Evolutionary conservation across 305 asterid species (phyloP).

Genomic region (Fraxinus platypoda): DNA sequence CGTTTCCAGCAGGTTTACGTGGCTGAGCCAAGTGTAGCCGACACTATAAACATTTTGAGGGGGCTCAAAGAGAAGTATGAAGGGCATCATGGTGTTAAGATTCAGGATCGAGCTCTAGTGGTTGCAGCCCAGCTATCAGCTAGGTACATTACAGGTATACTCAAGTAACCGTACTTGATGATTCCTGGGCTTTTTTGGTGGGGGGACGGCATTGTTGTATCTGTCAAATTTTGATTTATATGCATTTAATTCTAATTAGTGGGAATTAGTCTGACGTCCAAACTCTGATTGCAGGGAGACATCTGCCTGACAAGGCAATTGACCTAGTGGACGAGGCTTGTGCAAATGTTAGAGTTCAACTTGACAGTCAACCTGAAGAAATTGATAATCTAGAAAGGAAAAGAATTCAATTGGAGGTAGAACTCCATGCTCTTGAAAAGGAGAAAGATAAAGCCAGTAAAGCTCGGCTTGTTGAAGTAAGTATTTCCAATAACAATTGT

Average conservation of each 20-base stretch:
- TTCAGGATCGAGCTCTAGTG: slow-evolving; percentile 83
- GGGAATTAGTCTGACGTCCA: slow-evolving; percentile 2
- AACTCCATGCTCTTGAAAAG: slow-evolving; percentile 89
- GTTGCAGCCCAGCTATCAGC: slow-evolving; percentile 76
- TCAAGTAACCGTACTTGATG: not conserved
- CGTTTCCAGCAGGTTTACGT: slow-evolving; percentile 92
- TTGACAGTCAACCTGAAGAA: slow-evolving; percentile 90
- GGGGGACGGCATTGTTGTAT: not conserved
- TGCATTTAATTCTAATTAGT: not conserved
- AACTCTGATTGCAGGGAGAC: slow-evolving; percentile 67
- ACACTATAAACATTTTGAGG: slow-evolving; percentile 70
- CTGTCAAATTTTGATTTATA: not conserved
- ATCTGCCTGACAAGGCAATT: slow-evolving; percentile 86
- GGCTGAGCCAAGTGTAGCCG: slow-evolving; percentile 77
- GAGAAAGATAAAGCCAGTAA: slow-evolving; percentile 94
- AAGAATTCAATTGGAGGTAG: slow-evolving; percentile 82
- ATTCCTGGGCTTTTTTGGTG: too few species aligned
- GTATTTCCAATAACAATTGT: slow-evolving; percentile 33
- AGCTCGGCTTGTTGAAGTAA: slow-evolving; percentile 80
- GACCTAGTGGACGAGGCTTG: slow-evolving; percentile 91
- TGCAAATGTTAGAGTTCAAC: slow-evolving; percentile 87
- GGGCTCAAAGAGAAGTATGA: slow-evolving; percentile 89
- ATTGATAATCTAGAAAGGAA: slow-evolving; percentile 84
- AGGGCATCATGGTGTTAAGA: slow-evolving; percentile 87
- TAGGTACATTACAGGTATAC: slow-evolving; percentile 71